A percentile compares a stretch with the other conserved stretches of the same genome.
phyloP scores from a whole-genome alignment of 805 yeast genomes.

The Wickerhamomyces chaumierensis region DNA sequence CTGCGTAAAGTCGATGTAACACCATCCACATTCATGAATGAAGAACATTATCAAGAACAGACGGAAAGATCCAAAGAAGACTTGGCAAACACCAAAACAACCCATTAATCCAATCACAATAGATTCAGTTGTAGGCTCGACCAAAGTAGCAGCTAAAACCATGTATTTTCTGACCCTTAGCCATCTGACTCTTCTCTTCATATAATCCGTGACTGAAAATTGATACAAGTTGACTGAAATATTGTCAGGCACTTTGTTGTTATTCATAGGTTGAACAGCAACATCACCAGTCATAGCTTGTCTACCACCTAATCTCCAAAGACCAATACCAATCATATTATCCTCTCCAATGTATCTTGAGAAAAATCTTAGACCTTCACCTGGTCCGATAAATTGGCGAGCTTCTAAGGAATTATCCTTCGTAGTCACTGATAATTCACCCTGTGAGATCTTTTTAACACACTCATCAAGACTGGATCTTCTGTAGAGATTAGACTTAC shows the following conservation, averaged over 20 bases:
- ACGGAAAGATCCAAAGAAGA: constrained; percentile 27
- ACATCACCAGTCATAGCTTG: constrained; percentile 73
- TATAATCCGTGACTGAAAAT: constrained; percentile 38
- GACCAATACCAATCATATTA: constrained; percentile 80
- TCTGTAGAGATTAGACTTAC: constrained; percentile 74
- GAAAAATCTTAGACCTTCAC: constrained; percentile 53
- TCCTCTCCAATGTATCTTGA: constrained; percentile 84
- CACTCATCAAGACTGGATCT: constrained; percentile 52
- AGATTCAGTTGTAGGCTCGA: constrained; percentile 83
- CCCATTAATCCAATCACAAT: constrained; percentile 60
- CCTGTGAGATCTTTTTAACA: constrained; percentile 30
- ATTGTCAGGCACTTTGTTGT: background rate
- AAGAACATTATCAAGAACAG: constrained; percentile 25
- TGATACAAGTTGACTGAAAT: background rate
- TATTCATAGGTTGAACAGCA: constrained; percentile 59
- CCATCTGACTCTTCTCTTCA: constrained; percentile 71
- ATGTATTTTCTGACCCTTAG: constrained; percentile 75
- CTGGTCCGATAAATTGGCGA: constrained; percentile 18
- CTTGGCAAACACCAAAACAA: constrained; percentile 39
- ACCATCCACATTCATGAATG: constrained; percentile 55
- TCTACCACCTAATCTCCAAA: constrained; percentile 65
- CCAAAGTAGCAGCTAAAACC: constrained; percentile 74
- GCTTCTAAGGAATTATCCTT: constrained; percentile 25
- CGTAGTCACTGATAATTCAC: constrained; percentile 21
- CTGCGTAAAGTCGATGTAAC: constrained; percentile 50